These are phyloP conservation scores for Millerozyma acaciae DNA, from an alignment of 805 yeast species.

Conservation along the genomic window DNA sequence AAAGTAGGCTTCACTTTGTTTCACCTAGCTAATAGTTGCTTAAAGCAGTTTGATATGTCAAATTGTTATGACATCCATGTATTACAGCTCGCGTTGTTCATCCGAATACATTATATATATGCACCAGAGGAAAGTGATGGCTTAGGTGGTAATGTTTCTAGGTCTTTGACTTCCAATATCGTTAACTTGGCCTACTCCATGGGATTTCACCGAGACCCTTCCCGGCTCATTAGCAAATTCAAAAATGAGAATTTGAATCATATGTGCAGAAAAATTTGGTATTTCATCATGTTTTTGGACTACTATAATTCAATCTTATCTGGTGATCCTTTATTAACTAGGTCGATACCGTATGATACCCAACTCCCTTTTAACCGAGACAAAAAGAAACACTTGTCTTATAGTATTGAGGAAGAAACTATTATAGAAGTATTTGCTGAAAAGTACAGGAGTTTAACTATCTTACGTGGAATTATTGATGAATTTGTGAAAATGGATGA, in stretches of 20 bases:
- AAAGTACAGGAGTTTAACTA: not conserved
- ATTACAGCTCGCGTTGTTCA: constrained; percentile 57
- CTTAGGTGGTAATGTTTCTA: not conserved
- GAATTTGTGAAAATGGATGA: not conserved
- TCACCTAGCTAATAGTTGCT: constrained; percentile 21
- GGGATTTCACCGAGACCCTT: constrained; percentile 46
- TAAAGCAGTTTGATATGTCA: constrained; percentile 45
- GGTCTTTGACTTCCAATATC: not conserved
- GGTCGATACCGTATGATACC: constrained; percentile 26
- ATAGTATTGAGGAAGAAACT: constrained; percentile 1
- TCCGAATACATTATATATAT: constrained; percentile 42
- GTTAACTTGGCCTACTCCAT: constrained; percentile 41
- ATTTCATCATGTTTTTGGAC: constrained; percentile 42
- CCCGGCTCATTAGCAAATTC: not conserved
- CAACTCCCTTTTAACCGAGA: not conserved
- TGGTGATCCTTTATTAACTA: constrained; percentile 43
- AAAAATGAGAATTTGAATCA: constrained; percentile 27
- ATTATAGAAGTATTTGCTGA: constrained; percentile 1
- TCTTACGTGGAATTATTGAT: not conserved
- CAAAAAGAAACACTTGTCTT: not conserved
- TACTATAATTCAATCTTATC: constrained; percentile 35
- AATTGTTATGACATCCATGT: constrained; percentile 45
- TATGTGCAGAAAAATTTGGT: constrained; percentile 55
- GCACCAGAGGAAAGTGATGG: constrained; percentile 2
- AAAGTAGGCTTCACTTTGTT: not conserved